phyloP scores from a whole-genome alignment of 305 asterid genomes.

The Fraxinus baroniana region DNA sequence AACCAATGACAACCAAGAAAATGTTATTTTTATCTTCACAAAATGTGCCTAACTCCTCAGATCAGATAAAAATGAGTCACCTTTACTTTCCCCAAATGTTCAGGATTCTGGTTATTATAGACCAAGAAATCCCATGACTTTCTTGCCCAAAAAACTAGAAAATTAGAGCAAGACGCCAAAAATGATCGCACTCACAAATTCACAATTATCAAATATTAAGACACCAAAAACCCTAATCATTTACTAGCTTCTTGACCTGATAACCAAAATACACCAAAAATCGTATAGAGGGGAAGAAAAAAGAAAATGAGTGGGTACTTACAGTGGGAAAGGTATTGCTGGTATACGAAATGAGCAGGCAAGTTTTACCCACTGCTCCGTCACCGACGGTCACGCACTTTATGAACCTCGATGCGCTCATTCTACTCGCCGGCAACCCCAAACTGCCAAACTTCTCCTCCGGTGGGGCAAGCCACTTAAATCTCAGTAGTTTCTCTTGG shows the following conservation, averaged over 20 bases:
- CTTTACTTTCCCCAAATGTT: neutral
- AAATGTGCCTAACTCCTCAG: neutral
- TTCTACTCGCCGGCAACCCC: slow-evolving; percentile 37
- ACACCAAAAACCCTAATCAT: neutral
- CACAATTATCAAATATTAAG: neutral
- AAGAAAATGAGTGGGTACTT: slow-evolving; percentile 18
- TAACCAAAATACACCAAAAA: neutral
- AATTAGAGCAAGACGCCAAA: neutral
- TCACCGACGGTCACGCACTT: slow-evolving; percentile 74
- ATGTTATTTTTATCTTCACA: neutral
- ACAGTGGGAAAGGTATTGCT: slow-evolving; percentile 71
- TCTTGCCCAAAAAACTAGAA: neutral
- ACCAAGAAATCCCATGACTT: neutral
- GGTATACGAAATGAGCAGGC: slow-evolving; percentile 68
- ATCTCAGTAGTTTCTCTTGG: neutral
- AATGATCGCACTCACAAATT: neutral
- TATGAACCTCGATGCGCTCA: slow-evolving; percentile 66
- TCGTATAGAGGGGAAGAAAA: neutral
- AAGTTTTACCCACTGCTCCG: slow-evolving; percentile 77
- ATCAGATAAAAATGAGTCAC: neutral
- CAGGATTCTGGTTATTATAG: neutral
- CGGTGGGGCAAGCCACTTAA: slow-evolving; percentile 23
- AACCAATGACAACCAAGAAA: neutral
- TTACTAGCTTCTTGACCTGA: neutral
- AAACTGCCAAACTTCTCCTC: neutral